phyloP scores from a whole-genome alignment of 768 basidiomycete genomes.

The Mycena olivaceomarginata region DNA sequence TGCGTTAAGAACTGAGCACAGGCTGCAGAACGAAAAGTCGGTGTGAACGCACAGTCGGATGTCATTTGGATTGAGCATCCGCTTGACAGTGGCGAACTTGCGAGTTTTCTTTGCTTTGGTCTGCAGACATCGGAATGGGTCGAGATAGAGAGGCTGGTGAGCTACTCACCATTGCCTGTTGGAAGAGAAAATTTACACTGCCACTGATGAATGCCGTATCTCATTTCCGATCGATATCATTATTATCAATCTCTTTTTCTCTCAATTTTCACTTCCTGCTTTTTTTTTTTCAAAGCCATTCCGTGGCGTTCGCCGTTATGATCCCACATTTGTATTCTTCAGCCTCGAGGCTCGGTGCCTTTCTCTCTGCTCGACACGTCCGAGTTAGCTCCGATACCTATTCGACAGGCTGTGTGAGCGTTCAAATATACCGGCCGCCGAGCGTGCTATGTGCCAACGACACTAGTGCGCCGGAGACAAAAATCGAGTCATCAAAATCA shows the following conservation, averaged over 20 bases:
- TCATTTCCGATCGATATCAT: background rate
- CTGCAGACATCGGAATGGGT: constrained; percentile 60
- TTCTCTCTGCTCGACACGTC: no score
- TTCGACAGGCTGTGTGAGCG: no score
- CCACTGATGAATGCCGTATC: constrained; percentile 17
- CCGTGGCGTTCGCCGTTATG: no score
- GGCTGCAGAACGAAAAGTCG: constrained; percentile 7
- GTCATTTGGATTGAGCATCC: constrained; percentile 95
- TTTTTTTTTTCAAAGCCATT: no score
- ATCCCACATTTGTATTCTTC: no score
- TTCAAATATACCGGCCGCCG: no score
- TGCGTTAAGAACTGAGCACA: constrained; percentile 55
- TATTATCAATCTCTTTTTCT: no score
- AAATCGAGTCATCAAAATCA: background rate
- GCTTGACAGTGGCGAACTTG: constrained; percentile 96
- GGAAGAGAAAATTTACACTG: constrained; percentile 5
- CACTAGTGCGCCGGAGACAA: background rate
- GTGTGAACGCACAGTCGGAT: constrained; percentile 83
- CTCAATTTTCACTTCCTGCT: no score
- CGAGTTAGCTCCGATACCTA: no score
- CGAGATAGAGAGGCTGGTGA: background rate
- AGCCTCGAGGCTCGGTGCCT: no score
- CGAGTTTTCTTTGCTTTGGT: constrained; percentile 95
- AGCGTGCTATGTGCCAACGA: no score
- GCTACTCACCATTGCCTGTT: constrained; percentile 23